Conservation (phyloP, 2,329 filamentous ascomycete species). For the Erysiphe pulchra region DNA sequence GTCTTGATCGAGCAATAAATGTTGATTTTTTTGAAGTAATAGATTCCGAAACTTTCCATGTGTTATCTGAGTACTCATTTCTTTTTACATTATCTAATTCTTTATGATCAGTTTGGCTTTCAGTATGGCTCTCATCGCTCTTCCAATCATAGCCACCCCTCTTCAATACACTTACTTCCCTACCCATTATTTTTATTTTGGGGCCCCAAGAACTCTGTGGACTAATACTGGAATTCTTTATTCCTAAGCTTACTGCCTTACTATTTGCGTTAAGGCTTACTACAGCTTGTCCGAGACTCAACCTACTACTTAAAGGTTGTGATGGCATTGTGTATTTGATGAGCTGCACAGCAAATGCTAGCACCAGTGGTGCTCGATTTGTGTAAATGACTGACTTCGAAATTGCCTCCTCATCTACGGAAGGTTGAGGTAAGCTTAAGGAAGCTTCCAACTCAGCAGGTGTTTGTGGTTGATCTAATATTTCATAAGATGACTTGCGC, state of each 20-base stretch:
- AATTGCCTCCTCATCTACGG: slow-evolving; percentile 32
- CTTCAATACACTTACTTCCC: slow-evolving; percentile 51
- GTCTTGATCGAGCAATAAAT: slow-evolving; percentile 28
- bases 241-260: slow-evolving; percentile 50
- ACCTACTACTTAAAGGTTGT: slow-evolving; percentile 58
- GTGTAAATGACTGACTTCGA: slow-evolving; percentile 33
- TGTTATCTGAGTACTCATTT: background rate
- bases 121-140: slow-evolving; percentile 1
- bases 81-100: background rate
- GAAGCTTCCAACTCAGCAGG: slow-evolving; percentile 36
- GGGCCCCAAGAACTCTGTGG: slow-evolving; percentile 12
- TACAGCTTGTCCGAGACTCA: slow-evolving; percentile 63
- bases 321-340: slow-evolving; percentile 63
- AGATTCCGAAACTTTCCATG: slow-evolving; percentile 26
- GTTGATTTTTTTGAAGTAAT: slow-evolving; percentile 27
- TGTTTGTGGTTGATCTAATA: slow-evolving; percentile 9
- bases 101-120: background rate
- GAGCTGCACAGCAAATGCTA: slow-evolving; percentile 53
- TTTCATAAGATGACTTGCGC: slow-evolving; percentile 9
- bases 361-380: slow-evolving; percentile 57
- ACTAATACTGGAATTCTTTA: slow-evolving; percentile 24
- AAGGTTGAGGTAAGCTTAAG: slow-evolving; percentile 28
- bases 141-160: slow-evolving; percentile 44
- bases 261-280: slow-evolving; percentile 58
- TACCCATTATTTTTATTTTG: slow-evolving; percentile 41